Evolutionary conservation across 2,329 filamentous ascomycete genomes (phyloP), one percentile per base, ranked within the genome.

Genomic region (Cytospora mali): DNA sequence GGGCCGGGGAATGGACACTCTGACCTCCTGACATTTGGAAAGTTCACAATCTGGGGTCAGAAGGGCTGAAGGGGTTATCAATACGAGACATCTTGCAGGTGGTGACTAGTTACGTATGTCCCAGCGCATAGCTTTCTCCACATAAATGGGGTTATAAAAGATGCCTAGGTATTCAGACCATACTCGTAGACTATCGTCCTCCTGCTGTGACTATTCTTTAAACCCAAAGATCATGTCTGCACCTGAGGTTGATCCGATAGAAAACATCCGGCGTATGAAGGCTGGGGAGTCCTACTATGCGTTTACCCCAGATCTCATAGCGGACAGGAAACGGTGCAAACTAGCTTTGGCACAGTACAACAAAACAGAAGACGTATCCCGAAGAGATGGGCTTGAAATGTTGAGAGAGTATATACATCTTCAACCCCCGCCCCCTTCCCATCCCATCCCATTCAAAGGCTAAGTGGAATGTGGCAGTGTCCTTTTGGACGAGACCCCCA

Each of bases 261-360:
- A 84, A 54, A 85, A 85, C 71, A 73, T 77, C 42, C 74, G 75
- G 48, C 79, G 80, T 28, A 92, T 91, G 88, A 75, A 77, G 54
- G 78, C 80, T 16, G 89, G 89, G 55, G 87, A 94, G 72, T 81
- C 94, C 13, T 93, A 92, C 74, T 83, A 87, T 68, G 86, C 89
- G 49, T 93, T 93, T 71, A 84, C 85, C 0, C 88, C 90, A 0
- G 84, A 89, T 35, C 77, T 95, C 4, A 75, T 84, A 2, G 85
- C 82, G 1, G 87, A 82, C 46, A 84, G 91, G 21, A 76, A 77
- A n/a, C 81, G 86, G 16, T 91, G 88, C 73, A 80, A 80, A 49
- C 74, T 77, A 33, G 89, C 90, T 0, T 86, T 83, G 68, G 74
- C 80, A 25, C 79, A 79, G 27, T 92, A 87, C 77, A 93, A 92